A percentile compares a stretch with the other conserved stretches of the same genome.
phyloP scores from a whole-genome alignment of 768 basidiomycete genomes.

The Lactarius quietus region DNA sequence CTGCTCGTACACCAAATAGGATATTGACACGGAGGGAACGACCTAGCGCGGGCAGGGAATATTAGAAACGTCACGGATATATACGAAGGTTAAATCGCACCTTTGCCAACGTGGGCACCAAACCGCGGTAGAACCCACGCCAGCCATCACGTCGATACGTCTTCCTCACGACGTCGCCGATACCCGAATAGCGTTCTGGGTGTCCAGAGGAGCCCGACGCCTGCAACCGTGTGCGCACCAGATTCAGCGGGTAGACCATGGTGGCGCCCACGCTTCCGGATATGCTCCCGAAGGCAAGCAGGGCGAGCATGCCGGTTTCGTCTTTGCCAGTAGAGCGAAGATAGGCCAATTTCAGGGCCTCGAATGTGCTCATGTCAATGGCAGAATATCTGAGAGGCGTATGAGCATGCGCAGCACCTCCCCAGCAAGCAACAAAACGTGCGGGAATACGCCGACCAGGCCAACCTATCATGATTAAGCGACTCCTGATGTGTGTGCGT shows the following conservation, averaged over 20 bases:
- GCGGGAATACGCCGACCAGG: constrained; percentile 95
- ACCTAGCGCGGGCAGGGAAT: constrained; percentile 48
- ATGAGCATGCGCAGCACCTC: constrained; percentile 17
- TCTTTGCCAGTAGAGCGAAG: constrained; percentile 80
- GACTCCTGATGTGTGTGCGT: constrained; percentile 19
- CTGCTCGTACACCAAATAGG: constrained; percentile 91
- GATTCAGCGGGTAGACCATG: constrained; percentile 87
- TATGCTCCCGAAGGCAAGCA: constrained; percentile 87
- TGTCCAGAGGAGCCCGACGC: constrained; percentile 96
- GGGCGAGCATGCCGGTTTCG: constrained; percentile 83
- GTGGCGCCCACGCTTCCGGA: constrained; percentile 93
- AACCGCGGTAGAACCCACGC: constrained; percentile 90
- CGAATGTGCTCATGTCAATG: constrained; percentile 97
- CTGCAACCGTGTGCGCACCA: constrained; percentile 92
- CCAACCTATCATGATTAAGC: constrained; percentile 62
- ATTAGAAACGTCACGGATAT: neutral
- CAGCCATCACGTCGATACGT: constrained; percentile 86
- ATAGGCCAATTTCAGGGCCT: constrained; percentile 91
- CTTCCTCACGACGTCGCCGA: constrained; percentile 74
- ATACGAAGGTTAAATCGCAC: constrained; percentile 34
- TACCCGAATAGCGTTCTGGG: constrained; percentile 86
- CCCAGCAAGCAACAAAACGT: constrained; percentile 32
- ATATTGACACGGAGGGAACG: constrained; percentile 94
- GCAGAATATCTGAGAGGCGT: constrained; percentile 66
- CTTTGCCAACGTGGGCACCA: constrained; percentile 92